Conservation (phyloP, 2,329 filamentous ascomycete species). For the Diaporthe citri region DNA sequence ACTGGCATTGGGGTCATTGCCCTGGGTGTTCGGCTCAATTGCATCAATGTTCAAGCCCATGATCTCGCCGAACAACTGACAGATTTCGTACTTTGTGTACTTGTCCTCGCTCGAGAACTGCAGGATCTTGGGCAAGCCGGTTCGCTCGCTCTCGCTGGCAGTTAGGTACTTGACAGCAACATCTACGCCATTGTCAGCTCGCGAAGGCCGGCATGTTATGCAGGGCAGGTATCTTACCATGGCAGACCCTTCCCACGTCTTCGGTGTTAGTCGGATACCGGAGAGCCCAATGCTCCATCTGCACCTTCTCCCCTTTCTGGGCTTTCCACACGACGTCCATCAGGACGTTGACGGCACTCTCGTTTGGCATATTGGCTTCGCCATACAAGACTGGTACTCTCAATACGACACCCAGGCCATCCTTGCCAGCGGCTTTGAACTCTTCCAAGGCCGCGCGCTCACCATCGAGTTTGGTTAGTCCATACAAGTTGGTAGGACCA, state of each 20-base stretch:
- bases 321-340: slow-evolving; percentile 82
- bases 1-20: slow-evolving; percentile 77
- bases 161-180: slow-evolving; percentile 76
- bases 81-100: slow-evolving; percentile 93
- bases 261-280: slow-evolving; percentile 91
- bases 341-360: slow-evolving; percentile 87
- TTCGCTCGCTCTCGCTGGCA: slow-evolving; percentile 55
- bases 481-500: slow-evolving; percentile 81
- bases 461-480: slow-evolving; percentile 71
- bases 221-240: slow-evolving; percentile 60
- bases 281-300: slow-evolving; percentile 88
- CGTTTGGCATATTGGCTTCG: slow-evolving; percentile 74
- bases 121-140: slow-evolving; percentile 75
- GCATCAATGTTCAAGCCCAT: slow-evolving; percentile 78
- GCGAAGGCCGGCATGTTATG: not conserved
- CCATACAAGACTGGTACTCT: slow-evolving; percentile 90
- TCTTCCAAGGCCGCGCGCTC: slow-evolving; percentile 75
- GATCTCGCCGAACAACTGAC: slow-evolving; percentile 81
- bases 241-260: slow-evolving; percentile 84
- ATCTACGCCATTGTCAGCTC: slow-evolving; percentile 59
- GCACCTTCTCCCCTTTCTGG: slow-evolving; percentile 73
- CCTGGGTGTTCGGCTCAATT: slow-evolving; percentile 77
- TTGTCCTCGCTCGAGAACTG: slow-evolving; percentile 90
- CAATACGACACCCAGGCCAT: slow-evolving; percentile 75
- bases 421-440: slow-evolving; percentile 61